Evolutionary conservation across 352 stramenopile genomes (phyloP), one percentile per base, ranked within the genome.

Genomic region (Phytophthora hibernalis): DNA sequence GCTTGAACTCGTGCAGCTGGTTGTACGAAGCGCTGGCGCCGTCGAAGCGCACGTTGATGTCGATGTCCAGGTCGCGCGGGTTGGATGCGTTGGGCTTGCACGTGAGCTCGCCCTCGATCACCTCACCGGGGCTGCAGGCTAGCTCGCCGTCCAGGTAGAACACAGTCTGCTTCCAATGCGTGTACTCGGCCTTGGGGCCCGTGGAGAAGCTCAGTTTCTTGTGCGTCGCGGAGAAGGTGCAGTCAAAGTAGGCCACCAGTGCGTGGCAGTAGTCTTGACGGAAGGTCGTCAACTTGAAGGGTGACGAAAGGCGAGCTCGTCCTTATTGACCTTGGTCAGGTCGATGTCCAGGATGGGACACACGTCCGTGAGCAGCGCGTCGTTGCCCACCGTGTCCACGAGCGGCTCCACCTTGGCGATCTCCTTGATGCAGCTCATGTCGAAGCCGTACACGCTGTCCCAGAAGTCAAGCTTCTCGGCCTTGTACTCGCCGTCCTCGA

Each of bases 151-250:
- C 80, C 7, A 99, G 76, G 74, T 99, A 99, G 66, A 99, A 98
- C 16, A 99, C 91, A 13, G 96, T 98, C 77, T 99, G 98, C 77
- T 99, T 99, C 98, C 98, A 99, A 83, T 99, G 98, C 44, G 98
- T 99, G 79, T 99, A 99, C 61, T 97, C 87, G 40, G 86, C 89
- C 56, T 92, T 87, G 3, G 90, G 86, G n/a, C 87, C 92, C 5
- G 97, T 99, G 4, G 92, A 98, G 79, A 99, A 99, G 31, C 79
- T 85, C 31, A 99, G 86, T 42, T 97, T 96, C 77, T 98, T 98
- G 75, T 99, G 95, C 38, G 96, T 92, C 33, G 76, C 79, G 28
- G 92, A 97, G 82, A 99, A 99, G 18, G 89, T 96, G 77, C 97
- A 99, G 82, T 99, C 97, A 77, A 99, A 99, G 76, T 99, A 99